A percentile compares a stretch with the other conserved stretches of the same genome.
These are phyloP conservation scores for Phytophthora foliorum DNA, from an alignment of 352 stramenopile genomes.

Conservation along the genomic window DNA sequence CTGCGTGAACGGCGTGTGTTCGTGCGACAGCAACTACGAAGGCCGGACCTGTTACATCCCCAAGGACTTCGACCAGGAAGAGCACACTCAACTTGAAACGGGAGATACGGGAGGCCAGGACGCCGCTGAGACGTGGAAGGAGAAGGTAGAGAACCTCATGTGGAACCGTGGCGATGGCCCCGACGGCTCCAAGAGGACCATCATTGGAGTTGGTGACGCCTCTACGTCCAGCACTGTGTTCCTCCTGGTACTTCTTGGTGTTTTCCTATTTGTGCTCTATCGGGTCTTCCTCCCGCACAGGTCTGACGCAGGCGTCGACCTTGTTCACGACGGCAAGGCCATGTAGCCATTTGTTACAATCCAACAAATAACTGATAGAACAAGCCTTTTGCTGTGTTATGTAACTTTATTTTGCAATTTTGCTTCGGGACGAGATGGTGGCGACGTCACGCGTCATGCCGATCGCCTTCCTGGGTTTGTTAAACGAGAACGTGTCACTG, in stretches of 20 bases:
- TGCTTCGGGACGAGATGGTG: slow-evolving; percentile 33
- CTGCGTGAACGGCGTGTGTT: slow-evolving; percentile 84
- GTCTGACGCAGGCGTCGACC: slow-evolving; percentile 12
- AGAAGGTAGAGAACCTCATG: slow-evolving; percentile 62
- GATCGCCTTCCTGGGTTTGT: slow-evolving; percentile 69
- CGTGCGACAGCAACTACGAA: slow-evolving; percentile 79
- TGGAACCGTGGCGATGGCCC: slow-evolving; percentile 53
- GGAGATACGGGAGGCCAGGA: slow-evolving; percentile 38
- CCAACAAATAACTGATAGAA: slow-evolving; percentile 30
- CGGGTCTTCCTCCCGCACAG: slow-evolving; percentile 39
- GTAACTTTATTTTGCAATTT: slow-evolving; percentile 13
- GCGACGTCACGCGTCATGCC: slow-evolving; percentile 63
- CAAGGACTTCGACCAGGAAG: slow-evolving; percentile 56
- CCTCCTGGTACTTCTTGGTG: slow-evolving; percentile 50
- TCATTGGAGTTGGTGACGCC: slow-evolving; percentile 33
- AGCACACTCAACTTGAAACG: slow-evolving; percentile 34
- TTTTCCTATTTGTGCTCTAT: slow-evolving; percentile 55
- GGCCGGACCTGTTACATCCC: slow-evolving; percentile 87
- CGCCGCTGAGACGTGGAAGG: slow-evolving; percentile 67
- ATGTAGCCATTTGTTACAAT: slow-evolving; percentile 37
- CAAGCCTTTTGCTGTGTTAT: slow-evolving; percentile 12
- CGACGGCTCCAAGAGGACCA: slow-evolving; percentile 32
- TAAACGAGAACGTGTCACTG: slow-evolving; percentile 86
- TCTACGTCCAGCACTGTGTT: slow-evolving; percentile 54
- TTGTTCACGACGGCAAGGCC: slow-evolving; percentile 43